Evolutionary conservation across 208 protist species (phyloP), one percentile per base, ranked within the genome.

Genomic region (Acanthamoeba castellanii): DNA sequence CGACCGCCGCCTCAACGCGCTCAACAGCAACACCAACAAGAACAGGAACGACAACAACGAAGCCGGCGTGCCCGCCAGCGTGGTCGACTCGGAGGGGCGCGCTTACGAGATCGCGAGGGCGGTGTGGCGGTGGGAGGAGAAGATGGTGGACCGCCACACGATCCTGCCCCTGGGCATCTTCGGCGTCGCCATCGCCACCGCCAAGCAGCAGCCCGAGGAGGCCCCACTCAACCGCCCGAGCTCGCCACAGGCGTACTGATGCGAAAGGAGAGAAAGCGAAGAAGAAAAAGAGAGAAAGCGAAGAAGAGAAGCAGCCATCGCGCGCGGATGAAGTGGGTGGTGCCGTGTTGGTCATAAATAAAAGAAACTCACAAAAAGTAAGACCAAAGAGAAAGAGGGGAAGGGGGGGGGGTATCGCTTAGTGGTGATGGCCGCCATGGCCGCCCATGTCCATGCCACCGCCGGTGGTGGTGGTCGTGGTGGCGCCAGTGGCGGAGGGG

Each of bases 131-230:
- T 64, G 50, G 42, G 81, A 88, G 50, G 16, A 88, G 50, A 4
- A 13, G 50, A 59, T 88, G 47, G 37, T 88, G 6, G 22, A 61
- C 47, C 20, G 50, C n/a, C 25, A 37, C 50, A 42, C 50, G 2
- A 32, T 89, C 52, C n/a, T 89, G 25, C 81, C 81, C 2, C 81
- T 89, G 25, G 81, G 81, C 45, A 89, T 89, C 34, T 27, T 89
- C 6, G 81, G 81, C 32, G 81, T 89, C 3, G 81, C 81, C 20
- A 30, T 27, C 55, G 55, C 8, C 25, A 2, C 59, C 6, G 55
- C 55, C 47, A 37, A n/a, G 32, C 13, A 78, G 5, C 70, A 32
- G n/a, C 68, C 9, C 25, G 9, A n/a, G 22, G 70, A 22, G 14
- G 7, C 68, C 68, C 8, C 18, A n/a, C 9, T 9, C 32, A 22